phyloP scores from a whole-genome alignment of 208 protist species.

The Wallacemonas collosoma region DNA sequence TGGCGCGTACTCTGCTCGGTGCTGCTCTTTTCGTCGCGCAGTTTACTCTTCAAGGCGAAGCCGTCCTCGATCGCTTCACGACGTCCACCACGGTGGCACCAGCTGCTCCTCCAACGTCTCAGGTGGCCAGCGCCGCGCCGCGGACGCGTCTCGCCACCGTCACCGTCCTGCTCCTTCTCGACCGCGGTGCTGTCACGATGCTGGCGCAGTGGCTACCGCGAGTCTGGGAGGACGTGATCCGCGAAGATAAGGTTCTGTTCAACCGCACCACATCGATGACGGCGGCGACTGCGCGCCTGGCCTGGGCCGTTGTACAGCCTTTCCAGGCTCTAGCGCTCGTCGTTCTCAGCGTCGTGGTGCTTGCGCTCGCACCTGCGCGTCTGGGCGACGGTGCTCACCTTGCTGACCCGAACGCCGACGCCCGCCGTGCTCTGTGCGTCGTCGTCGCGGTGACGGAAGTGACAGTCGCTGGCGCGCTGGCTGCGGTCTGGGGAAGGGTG shows the following conservation, averaged over 20 bases:
- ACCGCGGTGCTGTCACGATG: slow-evolving; percentile 6
- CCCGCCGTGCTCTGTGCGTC: slow-evolving; percentile 14
- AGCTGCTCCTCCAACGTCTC: neutral
- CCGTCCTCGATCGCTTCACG: neutral
- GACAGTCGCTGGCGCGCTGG: slow-evolving; percentile 26
- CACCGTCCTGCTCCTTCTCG: neutral
- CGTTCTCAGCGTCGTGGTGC: neutral
- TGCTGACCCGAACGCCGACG: neutral
- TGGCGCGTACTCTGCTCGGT: neutral
- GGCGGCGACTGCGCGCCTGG: slow-evolving; percentile 6
- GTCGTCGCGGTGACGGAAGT: slow-evolving; percentile 25
- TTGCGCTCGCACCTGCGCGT: neutral
- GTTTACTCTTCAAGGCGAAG: neutral
- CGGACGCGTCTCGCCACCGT: neutral
- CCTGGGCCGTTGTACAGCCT: slow-evolving; percentile 3
- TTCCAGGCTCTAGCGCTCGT: neutral
- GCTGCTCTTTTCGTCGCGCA: slow-evolving; percentile 6
- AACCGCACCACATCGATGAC: slow-evolving; percentile 13
- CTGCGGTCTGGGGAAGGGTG: slow-evolving; percentile 36
- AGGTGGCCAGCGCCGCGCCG: neutral
- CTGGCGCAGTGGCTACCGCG: slow-evolving; percentile 1
- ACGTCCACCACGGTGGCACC: neutral
- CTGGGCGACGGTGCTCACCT: slow-evolving; percentile 20
- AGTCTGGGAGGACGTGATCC: slow-evolving; percentile 13
- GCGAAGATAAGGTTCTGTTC: slow-evolving; percentile 13